These are phyloP conservation scores for Eucalyptus pumila DNA, from an alignment of 345 rosid genomes.

Conservation along the genomic window DNA sequence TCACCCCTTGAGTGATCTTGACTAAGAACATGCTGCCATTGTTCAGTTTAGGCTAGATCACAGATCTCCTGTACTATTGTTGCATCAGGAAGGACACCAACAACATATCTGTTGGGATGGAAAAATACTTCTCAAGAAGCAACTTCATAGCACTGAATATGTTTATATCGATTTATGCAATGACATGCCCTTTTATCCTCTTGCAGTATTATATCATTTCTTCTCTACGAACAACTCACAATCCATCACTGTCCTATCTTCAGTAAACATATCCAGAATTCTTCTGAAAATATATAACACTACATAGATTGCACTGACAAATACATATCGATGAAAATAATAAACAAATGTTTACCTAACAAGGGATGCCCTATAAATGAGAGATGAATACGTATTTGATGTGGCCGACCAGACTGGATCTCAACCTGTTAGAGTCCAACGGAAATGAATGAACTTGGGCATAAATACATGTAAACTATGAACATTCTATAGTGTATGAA, in stretches of 20 bases:
- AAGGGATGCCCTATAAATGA: conserved; percentile 80
- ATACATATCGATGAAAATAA: not conserved
- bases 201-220: not conserved
- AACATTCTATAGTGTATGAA: not conserved
- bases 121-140: not conserved
- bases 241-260: not conserved
- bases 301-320: not conserved
- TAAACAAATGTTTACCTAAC: conserved; percentile 32
- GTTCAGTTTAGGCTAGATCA: not conserved
- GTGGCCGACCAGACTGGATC: conserved; percentile 89
- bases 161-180: not conserved
- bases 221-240: not conserved
- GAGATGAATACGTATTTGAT: conserved; percentile 88
- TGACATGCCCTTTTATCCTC: not conserved
- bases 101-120: not conserved
- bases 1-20: not conserved
- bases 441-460: not conserved
- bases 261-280: not conserved
- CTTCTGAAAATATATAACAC: not conserved
- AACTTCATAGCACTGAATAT: not conserved
- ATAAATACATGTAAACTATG: not conserved
- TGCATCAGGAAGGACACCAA: not conserved
- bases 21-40: not conserved
- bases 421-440: conserved; percentile 36
- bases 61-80: not conserved